A percentile compares a stretch with the other conserved stretches of the same genome.
Conservation (phyloP, 768 basidiomycete genomes). For the Strobilomyces confusus region DNA sequence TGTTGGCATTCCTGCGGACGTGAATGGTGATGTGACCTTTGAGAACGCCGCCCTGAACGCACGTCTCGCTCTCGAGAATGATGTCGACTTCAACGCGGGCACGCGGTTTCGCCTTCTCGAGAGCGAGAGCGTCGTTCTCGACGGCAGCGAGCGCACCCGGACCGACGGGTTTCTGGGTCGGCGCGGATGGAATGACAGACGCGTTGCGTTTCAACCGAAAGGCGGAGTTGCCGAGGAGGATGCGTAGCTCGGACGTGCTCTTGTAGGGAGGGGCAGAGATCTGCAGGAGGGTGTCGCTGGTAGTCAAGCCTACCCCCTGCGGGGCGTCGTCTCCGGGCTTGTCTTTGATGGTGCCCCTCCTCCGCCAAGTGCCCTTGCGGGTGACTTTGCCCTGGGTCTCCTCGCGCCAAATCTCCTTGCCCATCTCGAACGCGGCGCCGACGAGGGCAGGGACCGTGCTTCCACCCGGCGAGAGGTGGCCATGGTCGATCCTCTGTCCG, state of each 20-base stretch:
- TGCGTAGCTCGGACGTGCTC: constrained; percentile 54
- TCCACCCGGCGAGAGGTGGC: constrained; percentile 30
- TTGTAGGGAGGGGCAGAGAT: constrained; percentile 45
- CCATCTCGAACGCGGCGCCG: constrained; percentile 13
- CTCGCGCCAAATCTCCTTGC: constrained; percentile 23
- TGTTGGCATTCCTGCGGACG: constrained; percentile 52
- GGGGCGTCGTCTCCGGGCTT: constrained; percentile 7
- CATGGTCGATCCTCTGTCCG: constrained; percentile 39
- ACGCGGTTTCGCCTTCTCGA: constrained; percentile 70
- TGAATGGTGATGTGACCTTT: constrained; percentile 66
- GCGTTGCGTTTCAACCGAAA: constrained; percentile 55
- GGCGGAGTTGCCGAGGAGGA: constrained; percentile 58
- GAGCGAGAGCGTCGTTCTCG: constrained; percentile 19
- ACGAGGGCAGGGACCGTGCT: constrained; percentile 15
- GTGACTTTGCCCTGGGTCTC: neutral
- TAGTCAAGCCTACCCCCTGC: constrained; percentile 32
- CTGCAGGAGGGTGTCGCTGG: constrained; percentile 52
- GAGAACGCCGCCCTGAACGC: constrained; percentile 75
- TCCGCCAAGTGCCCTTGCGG: constrained; percentile 17
- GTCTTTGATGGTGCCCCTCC: constrained; percentile 5
- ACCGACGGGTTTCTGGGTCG: constrained; percentile 8
- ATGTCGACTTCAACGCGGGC: constrained; percentile 83
- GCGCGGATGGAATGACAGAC: constrained; percentile 34
- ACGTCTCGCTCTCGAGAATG: constrained; percentile 65
- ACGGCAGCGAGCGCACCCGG: neutral